Percentiles rank a stretch among this genome's conserved stretches.
These are phyloP conservation scores for Solanum tarijense DNA, from an alignment of 257 asterid species.

Conservation along the genomic window DNA sequence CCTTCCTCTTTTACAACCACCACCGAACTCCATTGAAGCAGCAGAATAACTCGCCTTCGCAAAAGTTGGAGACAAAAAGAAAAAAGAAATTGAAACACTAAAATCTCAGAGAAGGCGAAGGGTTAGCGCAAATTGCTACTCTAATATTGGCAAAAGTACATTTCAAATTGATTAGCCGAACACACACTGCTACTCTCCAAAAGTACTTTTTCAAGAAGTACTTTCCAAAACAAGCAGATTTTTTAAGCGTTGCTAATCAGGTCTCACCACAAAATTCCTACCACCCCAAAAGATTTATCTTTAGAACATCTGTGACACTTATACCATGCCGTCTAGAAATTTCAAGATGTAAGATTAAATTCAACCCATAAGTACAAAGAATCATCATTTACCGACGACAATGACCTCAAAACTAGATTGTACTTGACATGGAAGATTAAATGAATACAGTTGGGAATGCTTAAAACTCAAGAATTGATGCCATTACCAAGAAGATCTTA, in stretches of 20 bases:
- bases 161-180: not conserved
- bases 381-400: not conserved
- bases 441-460: not conserved
- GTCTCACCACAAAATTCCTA: not conserved
- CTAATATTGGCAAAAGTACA: not conserved
- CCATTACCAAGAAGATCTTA: not conserved
- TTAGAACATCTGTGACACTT: not conserved
- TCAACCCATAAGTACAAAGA: not conserved
- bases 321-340: not conserved
- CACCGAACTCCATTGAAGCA: constrained; percentile 39
- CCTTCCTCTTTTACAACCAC: constrained; percentile 42
- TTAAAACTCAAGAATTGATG: not conserved
- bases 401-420: not conserved
- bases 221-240: not conserved
- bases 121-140: not conserved
- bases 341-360: not conserved
- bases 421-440: not conserved
- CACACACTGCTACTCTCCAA: not conserved
- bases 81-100: not conserved
- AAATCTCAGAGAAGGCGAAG: not conserved
- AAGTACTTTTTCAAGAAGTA: not conserved
- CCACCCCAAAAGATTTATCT: not conserved
- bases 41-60: not conserved
- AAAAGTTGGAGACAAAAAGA: not conserved
- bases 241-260: not conserved